A percentile compares a stretch with the other conserved stretches of the same genome.
phyloP scores from a whole-genome alignment of 2,329 filamentous ascomycete species.

The Tolypocladium album region DNA sequence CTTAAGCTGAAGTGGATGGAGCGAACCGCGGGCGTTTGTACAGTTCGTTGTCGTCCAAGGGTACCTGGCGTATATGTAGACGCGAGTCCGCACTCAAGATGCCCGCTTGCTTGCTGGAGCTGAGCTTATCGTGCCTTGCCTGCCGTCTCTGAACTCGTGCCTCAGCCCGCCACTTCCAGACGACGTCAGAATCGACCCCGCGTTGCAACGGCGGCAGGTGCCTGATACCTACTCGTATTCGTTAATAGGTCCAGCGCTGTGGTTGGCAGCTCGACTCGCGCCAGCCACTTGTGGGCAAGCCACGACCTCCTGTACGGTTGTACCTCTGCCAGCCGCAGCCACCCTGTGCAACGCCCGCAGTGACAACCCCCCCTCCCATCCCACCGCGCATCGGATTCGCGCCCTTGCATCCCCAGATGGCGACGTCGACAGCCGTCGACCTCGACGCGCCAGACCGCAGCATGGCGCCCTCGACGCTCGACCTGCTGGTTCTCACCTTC shows the following conservation, averaged over 20 bases:
- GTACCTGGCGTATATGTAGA: not conserved
- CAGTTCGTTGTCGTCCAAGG: not conserved
- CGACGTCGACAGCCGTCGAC: constrained; percentile 1
- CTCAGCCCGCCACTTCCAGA: not conserved
- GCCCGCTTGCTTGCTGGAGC: not conserved
- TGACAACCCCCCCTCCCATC: not conserved
- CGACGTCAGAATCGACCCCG: not conserved
- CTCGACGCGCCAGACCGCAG: not conserved
- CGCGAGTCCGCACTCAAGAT: not conserved
- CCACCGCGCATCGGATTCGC: not conserved
- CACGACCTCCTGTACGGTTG: not conserved
- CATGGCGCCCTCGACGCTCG: constrained; percentile 40
- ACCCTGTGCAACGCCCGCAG: not conserved
- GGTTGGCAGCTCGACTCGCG: too few relatives aligned
- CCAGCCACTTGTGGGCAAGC: not conserved
- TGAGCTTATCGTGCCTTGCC: not conserved
- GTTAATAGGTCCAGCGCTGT: too few relatives aligned
- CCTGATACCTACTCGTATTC: not conserved
- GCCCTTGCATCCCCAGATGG: constrained; percentile 1
- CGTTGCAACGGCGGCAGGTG: not conserved
- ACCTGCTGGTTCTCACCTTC: constrained; percentile 75
- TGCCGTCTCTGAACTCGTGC: too few relatives aligned
- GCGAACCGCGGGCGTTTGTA: not conserved
- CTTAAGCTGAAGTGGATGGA: not conserved
- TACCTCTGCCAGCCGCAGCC: not conserved